A percentile compares a stretch with the other conserved stretches of the same genome.
phyloP scores from a whole-genome alignment of 768 basidiomycete genomes.

The Tephrocybe sp. region DNA sequence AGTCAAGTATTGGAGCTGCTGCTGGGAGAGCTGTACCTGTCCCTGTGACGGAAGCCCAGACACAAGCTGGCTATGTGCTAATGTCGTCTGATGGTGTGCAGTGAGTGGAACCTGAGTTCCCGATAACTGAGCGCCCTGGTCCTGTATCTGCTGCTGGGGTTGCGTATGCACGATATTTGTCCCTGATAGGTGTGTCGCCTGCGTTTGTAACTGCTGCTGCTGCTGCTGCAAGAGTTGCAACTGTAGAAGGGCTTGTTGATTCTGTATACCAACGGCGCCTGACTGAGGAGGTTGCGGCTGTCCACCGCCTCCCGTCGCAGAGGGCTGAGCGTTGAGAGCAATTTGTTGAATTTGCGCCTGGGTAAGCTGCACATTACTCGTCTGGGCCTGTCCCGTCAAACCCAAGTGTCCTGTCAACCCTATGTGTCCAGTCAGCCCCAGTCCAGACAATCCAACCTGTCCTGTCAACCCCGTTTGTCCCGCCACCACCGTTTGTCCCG shows the following conservation, averaged over 20 bases:
- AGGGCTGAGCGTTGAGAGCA: neutral
- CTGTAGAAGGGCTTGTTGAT: neutral
- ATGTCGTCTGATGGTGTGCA: neutral
- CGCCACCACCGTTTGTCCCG: neutral
- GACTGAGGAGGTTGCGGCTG: neutral
- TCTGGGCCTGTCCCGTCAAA: neutral
- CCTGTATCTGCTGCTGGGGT: no score
- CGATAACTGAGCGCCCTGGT: neutral
- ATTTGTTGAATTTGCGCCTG: neutral
- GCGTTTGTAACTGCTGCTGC: neutral
- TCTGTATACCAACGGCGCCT: neutral
- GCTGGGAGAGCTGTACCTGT: neutral
- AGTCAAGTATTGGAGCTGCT: constrained; percentile 1
- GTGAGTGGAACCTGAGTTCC: neutral
- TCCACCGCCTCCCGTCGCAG: neutral
- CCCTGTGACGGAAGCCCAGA: neutral
- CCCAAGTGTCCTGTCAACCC: neutral
- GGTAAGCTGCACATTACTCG: constrained; percentile 6
- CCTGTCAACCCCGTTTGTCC: neutral
- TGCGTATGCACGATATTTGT: no score
- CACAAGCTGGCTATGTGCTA: neutral
- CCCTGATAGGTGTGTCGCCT: no score
- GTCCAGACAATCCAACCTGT: neutral
- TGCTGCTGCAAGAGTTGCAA: constrained; percentile 1
- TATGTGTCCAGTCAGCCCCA: neutral